Evolutionary conservation across 176 grass and related monocot species (phyloP).

Genomic region (Tillandsia fasciculata): DNA sequence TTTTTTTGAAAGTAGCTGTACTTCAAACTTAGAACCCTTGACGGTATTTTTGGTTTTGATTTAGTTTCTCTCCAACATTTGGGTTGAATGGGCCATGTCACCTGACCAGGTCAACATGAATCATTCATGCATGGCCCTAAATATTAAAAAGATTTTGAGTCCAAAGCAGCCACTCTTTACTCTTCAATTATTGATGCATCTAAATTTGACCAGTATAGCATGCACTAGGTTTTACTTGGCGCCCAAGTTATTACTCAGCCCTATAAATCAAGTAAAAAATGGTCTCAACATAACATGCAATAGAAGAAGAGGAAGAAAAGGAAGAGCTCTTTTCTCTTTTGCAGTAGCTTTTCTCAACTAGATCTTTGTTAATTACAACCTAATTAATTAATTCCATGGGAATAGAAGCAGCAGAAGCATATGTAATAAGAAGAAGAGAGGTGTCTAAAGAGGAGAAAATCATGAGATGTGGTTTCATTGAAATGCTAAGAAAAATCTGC

Average conservation of each 20-base stretch:
- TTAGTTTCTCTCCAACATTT: no score
- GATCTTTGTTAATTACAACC: background rate
- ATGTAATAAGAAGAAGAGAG: slow-evolving; percentile 1
- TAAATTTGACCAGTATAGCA: background rate
- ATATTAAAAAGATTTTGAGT: no score
- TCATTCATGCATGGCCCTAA: no score
- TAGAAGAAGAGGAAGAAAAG: no score
- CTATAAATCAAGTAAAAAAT: background rate
- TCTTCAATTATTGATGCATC: background rate
- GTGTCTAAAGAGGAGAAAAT: background rate
- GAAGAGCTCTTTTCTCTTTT: background rate
- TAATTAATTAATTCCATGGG: slow-evolving; percentile 1
- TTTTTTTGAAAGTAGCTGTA: no score
- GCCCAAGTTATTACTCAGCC: background rate
- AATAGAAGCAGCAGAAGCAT: slow-evolving; percentile 22
- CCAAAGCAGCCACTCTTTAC: background rate
- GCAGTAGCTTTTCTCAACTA: background rate
- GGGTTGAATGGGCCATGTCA: no score
- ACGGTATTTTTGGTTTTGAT: no score
- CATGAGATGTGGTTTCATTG: background rate
- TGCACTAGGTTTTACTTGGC: background rate
- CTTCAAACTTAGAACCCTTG: no score
- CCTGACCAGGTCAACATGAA: no score
- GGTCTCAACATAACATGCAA: background rate
- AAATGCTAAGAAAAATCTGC: slow-evolving; percentile 13